These are phyloP conservation scores for Tetraselmis striata DNA, from an alignment of 139 green algal genomes.

Conservation along the genomic window DNA sequence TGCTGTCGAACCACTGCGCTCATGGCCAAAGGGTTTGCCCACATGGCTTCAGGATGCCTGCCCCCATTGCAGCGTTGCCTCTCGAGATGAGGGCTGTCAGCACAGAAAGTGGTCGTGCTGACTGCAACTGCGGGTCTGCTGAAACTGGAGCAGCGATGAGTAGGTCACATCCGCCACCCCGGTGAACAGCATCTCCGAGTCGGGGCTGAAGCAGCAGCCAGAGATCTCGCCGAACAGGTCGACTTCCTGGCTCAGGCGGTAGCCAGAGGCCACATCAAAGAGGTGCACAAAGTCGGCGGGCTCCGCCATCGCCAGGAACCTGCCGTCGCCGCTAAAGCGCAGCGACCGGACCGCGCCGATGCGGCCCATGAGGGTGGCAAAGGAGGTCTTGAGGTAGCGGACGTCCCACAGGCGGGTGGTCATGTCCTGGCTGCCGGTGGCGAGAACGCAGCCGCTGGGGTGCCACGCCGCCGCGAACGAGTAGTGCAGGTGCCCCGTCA, in stretches of 20 bases:
- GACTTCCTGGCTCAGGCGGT: constrained; percentile 22
- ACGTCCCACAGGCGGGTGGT: constrained; percentile 78
- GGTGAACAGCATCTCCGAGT: constrained; percentile 25
- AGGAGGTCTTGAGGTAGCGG: constrained; percentile 24
- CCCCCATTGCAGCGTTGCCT: too few relatives aligned
- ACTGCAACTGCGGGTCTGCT: background rate
- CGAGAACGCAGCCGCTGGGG: constrained; percentile 67
- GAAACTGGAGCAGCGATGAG: constrained; percentile 22
- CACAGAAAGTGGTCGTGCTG: background rate
- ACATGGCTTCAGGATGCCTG: too few relatives aligned
- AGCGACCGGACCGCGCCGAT: constrained; percentile 75
- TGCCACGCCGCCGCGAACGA: constrained; percentile 90
- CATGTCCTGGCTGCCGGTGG: constrained; percentile 89
- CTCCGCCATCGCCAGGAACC: constrained; percentile 75
- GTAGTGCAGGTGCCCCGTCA: constrained; percentile 84
- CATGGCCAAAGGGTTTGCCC: too few relatives aligned
- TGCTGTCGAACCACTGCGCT: too few relatives aligned
- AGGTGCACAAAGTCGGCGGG: constrained; percentile 91
- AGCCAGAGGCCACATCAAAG: constrained; percentile 55
- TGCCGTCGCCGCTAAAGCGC: constrained; percentile 64
- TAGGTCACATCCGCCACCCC: constrained; percentile 27
- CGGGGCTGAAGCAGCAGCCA: constrained; percentile 35
- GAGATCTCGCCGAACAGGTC: constrained; percentile 51
- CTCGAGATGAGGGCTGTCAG: too few relatives aligned
- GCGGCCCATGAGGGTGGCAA: constrained; percentile 45